Conservation (phyloP, 768 basidiomycete genomes). For the Rhodotorula toruloides region DNA sequence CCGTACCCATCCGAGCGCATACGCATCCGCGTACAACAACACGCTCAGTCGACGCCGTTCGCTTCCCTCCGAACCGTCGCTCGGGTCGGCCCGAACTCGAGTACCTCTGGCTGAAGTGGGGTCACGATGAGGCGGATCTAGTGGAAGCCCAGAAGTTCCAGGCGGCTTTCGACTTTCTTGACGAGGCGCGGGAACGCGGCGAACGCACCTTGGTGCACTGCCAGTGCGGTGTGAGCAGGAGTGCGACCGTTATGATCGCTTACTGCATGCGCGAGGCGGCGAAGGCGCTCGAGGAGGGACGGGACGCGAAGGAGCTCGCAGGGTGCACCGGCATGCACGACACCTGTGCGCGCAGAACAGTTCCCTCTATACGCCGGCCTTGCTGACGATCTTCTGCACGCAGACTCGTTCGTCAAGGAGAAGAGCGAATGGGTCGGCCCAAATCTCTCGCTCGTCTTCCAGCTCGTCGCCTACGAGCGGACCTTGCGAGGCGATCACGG, state of each 20-base stretch:
- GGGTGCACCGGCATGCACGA: slow-evolving; percentile 67
- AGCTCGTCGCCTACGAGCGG: slow-evolving; percentile 85
- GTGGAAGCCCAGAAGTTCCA: slow-evolving; percentile 67
- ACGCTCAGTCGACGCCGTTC: slow-evolving; percentile 25
- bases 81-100: slow-evolving; percentile 69
- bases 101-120: slow-evolving; percentile 78
- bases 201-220: slow-evolving; percentile 59
- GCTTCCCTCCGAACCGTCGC: slow-evolving; percentile 11
- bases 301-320: slow-evolving; percentile 27
- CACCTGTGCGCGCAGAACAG: slow-evolving; percentile 51
- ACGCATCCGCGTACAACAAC: not conserved
- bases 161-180: slow-evolving; percentile 72
- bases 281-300: slow-evolving; percentile 52
- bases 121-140: slow-evolving; percentile 86
- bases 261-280: slow-evolving; percentile 90
- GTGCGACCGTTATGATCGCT: slow-evolving; percentile 82
- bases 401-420: slow-evolving; percentile 72
- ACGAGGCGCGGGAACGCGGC: slow-evolving; percentile 66
- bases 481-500: slow-evolving; percentile 40
- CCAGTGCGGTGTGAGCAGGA: slow-evolving; percentile 88
- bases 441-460: slow-evolving; percentile 94
- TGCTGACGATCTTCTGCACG: not conserved
- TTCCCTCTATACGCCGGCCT: rapidly evolving
- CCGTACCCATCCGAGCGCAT: not conserved
- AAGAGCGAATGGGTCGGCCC: slow-evolving; percentile 83